A percentile compares a stretch with the other conserved stretches of the same genome.
These are phyloP conservation scores for Hylodesmum podocarpum DNA, from an alignment of 306 rosid species.

Conservation along the genomic window DNA sequence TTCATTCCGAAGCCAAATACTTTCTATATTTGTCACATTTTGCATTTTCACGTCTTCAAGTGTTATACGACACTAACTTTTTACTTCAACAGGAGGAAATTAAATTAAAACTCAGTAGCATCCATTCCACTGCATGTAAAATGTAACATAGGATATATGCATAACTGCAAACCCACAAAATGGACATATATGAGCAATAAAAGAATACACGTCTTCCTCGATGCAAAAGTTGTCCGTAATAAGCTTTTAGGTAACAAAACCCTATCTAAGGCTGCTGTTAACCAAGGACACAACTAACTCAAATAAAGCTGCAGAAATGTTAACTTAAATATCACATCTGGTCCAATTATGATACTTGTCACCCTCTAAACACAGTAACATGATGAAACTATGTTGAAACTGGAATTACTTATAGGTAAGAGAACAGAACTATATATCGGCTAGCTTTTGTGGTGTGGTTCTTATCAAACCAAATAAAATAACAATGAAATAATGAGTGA, in stretches of 20 bases:
- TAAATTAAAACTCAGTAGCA: slow-evolving; percentile 13
- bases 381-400: slow-evolving; percentile 14
- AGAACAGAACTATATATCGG: neutral
- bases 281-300: slow-evolving; percentile 25
- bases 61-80: neutral
- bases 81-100: neutral
- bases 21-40: neutral
- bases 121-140: slow-evolving; percentile 10
- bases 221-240: neutral
- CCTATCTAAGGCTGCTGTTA: slow-evolving; percentile 15
- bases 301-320: slow-evolving; percentile 17
- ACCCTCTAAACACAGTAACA: slow-evolving; percentile 11
- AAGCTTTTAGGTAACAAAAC: slow-evolving; percentile 18
- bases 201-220: slow-evolving; percentile 34
- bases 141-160: neutral
- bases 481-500: slow-evolving; percentile 36
- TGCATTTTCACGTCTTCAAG: neutral
- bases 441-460: neutral
- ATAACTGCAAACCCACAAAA: slow-evolving; percentile 8
- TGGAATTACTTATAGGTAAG: neutral
- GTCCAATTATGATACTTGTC: slow-evolving; percentile 20
- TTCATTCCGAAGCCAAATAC: neutral
- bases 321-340: slow-evolving; percentile 1
- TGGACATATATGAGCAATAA: slow-evolving; percentile 20
- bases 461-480: neutral